Evolutionary conservation across 176 grass and related monocot genomes (phyloP).

Genomic region (Cenchrus americanus): DNA sequence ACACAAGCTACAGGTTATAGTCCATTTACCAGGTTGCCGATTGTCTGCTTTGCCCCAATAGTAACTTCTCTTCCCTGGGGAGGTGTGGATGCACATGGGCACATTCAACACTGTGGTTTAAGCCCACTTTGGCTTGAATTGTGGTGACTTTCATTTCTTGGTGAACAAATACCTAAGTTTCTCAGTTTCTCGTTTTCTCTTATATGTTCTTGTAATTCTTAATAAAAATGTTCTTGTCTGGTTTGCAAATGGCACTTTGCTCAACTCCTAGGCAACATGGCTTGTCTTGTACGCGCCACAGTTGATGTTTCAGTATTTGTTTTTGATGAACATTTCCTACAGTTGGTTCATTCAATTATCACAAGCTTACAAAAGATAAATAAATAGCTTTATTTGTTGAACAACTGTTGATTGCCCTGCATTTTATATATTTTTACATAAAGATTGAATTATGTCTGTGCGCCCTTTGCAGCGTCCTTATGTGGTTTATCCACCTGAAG

Average conservation of each 20-base stretch:
- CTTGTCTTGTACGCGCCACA: background rate
- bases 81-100: background rate
- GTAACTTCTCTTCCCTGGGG: background rate
- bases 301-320: no score
- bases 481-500: conserved; percentile 89
- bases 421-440: background rate
- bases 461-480: conserved; percentile 69
- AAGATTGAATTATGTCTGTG: conserved; percentile 3
- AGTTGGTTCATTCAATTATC: no score
- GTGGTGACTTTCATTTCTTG: no score
- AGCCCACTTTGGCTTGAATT: no score
- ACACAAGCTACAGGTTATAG: background rate
- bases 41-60: background rate
- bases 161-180: no score
- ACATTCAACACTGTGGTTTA: background rate
- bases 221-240: no score
- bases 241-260: background rate
- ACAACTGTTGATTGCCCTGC: no score
- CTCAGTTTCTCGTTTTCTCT: no score
- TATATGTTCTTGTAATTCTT: background rate
- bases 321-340: no score
- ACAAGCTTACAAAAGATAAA: background rate
- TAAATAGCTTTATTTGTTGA: background rate
- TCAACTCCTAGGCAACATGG: background rate
- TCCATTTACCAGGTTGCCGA: background rate